A percentile compares a stretch with the other conserved stretches of the same genome.
These are phyloP conservation scores for Dothideomycetes sp. DNA, from an alignment of 2,329 filamentous ascomycete species.

Conservation along the genomic window DNA sequence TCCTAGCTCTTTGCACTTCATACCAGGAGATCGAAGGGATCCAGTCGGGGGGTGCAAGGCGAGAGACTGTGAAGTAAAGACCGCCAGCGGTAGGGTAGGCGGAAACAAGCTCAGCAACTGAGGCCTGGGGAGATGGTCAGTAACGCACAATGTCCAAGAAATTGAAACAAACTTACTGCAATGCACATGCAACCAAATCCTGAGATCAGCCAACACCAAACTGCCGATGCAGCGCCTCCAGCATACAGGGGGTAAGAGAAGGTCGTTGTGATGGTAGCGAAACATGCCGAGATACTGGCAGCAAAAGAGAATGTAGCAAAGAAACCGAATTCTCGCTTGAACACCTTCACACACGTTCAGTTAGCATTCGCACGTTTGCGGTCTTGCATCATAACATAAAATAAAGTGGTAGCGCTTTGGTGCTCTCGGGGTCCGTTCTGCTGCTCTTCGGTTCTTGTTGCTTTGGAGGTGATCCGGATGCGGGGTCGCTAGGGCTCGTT, in stretches of 20 bases:
- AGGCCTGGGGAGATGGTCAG: conserved; percentile 16
- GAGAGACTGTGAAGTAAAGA: conserved; percentile 46
- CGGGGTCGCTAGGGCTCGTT: background rate
- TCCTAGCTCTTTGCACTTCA: background rate
- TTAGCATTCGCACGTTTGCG: background rate
- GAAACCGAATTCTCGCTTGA: conserved; percentile 49
- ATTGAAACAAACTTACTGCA: conserved; percentile 15
- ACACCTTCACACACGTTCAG: conserved; percentile 14
- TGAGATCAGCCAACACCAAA: conserved; percentile 50
- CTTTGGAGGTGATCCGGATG: background rate
- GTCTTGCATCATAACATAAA: no score
- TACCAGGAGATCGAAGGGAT: conserved; percentile 40
- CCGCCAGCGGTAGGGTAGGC: conserved; percentile 48
- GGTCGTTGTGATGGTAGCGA: conserved; percentile 45
- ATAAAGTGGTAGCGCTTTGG: background rate
- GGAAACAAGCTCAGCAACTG: conserved; percentile 46
- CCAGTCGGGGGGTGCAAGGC: conserved; percentile 37
- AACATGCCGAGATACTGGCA: conserved; percentile 43
- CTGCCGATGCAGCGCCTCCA: conserved; percentile 41
- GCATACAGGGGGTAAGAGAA: conserved; percentile 43
- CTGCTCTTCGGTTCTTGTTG: background rate
- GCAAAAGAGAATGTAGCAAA: conserved; percentile 51
- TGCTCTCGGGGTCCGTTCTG: background rate
- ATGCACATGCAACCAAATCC: conserved; percentile 48
- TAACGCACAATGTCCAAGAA: background rate